Percentiles rank a stretch among this genome's conserved stretches.
These are phyloP conservation scores for Poteriospumella lacustris DNA, from an alignment of 108 stramenopile species.

Conservation along the genomic window DNA sequence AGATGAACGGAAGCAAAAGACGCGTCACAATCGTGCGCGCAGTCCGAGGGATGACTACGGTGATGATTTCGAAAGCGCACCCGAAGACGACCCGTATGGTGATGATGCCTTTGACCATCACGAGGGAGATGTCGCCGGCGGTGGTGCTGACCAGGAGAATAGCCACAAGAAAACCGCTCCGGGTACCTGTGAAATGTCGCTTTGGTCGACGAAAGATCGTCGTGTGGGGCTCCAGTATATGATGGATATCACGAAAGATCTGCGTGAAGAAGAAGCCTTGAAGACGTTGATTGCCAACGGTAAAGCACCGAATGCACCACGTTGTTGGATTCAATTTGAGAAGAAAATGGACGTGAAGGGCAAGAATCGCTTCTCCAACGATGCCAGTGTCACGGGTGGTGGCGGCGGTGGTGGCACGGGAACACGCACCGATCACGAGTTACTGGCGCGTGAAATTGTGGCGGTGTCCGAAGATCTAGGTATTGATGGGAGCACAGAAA, in stretches of 20 bases:
- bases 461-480: not conserved
- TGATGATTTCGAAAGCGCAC: conserved; percentile 37
- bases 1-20: not conserved
- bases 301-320: not conserved
- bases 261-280: conserved; percentile 14
- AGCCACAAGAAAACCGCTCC: conserved; percentile 26
- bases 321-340: not conserved
- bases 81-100: conserved; percentile 31
- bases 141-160: conserved; percentile 36
- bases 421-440: not conserved
- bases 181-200: not conserved
- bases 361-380: not conserved
- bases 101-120: conserved; percentile 36
- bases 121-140: conserved; percentile 28
- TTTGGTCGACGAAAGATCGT: not conserved
- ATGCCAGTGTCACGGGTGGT: not conserved
- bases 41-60: conserved; percentile 47
- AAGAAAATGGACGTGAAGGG: not conserved
- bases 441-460: too few relatives aligned
- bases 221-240: not conserved
- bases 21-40: too few relatives aligned
- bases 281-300: conserved; percentile 1
- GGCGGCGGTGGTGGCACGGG: not conserved
- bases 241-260: not conserved
- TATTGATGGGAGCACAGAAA: not conserved